Evolutionary conservation across 768 basidiomycete genomes (phyloP).

Genomic region (Myochromella boudieri): DNA sequence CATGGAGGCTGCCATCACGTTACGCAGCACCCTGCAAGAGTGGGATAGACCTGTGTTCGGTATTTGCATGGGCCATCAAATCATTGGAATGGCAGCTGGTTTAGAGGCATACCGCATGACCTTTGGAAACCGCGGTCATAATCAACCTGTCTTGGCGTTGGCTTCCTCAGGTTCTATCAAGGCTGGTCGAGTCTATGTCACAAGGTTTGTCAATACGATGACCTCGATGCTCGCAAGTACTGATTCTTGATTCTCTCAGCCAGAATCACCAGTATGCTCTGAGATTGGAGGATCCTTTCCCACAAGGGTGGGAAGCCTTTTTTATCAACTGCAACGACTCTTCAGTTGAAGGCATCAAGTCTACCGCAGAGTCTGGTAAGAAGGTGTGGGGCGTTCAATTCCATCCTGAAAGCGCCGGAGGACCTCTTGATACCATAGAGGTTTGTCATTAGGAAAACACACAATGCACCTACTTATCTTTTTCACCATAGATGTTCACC

Average conservation of each 20-base stretch:
- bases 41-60: constrained; percentile 96
- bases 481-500: constrained; percentile 75
- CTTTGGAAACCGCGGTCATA: constrained; percentile 99
- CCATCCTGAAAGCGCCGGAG: constrained; percentile 97
- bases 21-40: constrained; percentile 80
- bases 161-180: constrained; percentile 93
- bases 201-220: constrained; percentile 52
- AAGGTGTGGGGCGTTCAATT: constrained; percentile 98
- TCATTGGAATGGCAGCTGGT: constrained; percentile 97
- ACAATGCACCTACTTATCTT: constrained; percentile 2
- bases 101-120: constrained; percentile 97
- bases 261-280: constrained; percentile 99
- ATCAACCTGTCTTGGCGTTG: constrained; percentile 95
- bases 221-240: neutral
- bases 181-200: constrained; percentile 96
- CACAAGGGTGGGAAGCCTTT: constrained; percentile 96
- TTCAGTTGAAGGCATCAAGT: constrained; percentile 98
- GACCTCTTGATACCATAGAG: constrained; percentile 98
- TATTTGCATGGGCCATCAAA: constrained; percentile 99
- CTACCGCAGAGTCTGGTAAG: constrained; percentile 84
- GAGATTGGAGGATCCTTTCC: constrained; percentile 92
- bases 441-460: constrained; percentile 37
- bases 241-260: constrained; percentile 34
- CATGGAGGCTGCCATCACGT: constrained; percentile 77
- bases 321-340: constrained; percentile 99